Base-by-base conservation (phyloP, 257 asterid species). In the Capsicum rhomboideum region DNA sequence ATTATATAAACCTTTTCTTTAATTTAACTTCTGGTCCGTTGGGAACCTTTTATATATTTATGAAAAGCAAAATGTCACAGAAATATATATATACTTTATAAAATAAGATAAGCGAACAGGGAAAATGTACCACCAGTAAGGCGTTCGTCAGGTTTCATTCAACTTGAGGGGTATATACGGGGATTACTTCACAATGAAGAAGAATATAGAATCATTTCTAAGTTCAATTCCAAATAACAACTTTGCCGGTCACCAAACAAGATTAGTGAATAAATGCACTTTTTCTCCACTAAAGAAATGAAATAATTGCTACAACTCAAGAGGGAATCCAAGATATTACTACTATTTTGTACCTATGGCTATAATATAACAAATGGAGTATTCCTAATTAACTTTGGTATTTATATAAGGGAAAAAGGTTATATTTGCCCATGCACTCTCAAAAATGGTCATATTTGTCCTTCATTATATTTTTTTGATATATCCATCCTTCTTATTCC, bases 141-240 rank as follows among this genome's bases (percentile, higher is more conserved):
- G 54, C 16, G 3, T 14, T 50, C 75, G 79, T 42, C 67, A 83
- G 79, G 69, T 82, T 14, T 52, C 18, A 52, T 83, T 78, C 87
- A 69, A 31, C 55, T 46, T 29, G 56, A 61, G 69, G 82, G 87
- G 87, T 85, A 83, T 26, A 55, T 40, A 40, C 44, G 40, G 40
- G 40, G 40, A 34, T 34, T 34, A 54, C 93, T 91, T 92, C 87
- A 85, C 85, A 79, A 54, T 85, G 90, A 92, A 91, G 93, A 87
- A 78, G 88, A 80, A 84, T 23, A 83, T 23, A 83, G 84, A 82
- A 71, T 59, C 66, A 34, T 23, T 31, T 20, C 20, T 50, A 31
- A 44, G 72, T 52, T 54, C 78, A 82, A 53, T 18, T 52, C 52
- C 78, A 64, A 71, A 44, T 71, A n/a, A 67, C 71, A 82, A 13